Conservation (phyloP, 257 asterid species). For the Oldenlandia corymbosa region DNA sequence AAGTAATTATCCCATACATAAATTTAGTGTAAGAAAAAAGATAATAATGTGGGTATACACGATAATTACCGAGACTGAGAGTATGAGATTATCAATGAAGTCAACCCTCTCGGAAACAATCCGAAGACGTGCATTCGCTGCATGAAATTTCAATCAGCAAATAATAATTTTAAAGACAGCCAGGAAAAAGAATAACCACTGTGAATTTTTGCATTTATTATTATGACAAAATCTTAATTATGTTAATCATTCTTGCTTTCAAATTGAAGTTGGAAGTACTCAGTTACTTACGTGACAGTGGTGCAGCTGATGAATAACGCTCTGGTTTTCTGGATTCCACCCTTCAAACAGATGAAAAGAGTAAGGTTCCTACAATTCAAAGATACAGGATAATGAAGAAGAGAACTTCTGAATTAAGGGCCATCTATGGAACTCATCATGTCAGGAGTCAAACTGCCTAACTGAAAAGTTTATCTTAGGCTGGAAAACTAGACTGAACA, state of each 20-base stretch:
- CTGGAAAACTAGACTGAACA: not conserved
- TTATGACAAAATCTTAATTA: not conserved
- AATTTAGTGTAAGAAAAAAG: not conserved
- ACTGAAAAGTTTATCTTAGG: not conserved
- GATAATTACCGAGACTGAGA: slow-evolving; percentile 75
- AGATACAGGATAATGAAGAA: slow-evolving; percentile 40
- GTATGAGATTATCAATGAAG: slow-evolving; percentile 69
- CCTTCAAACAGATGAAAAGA: slow-evolving; percentile 94
- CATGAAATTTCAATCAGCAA: slow-evolving; percentile 23
- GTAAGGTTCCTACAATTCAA: slow-evolving; percentile 82
- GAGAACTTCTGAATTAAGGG: slow-evolving; percentile 19
- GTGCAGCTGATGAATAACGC: slow-evolving; percentile 99
- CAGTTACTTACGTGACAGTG: slow-evolving; percentile 82
- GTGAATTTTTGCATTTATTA: not conserved
- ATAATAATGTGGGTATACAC: slow-evolving; percentile 6
- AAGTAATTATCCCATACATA: slow-evolving; percentile 20
- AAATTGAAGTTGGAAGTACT: slow-evolving; percentile 7
- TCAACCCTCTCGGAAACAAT: slow-evolving; percentile 99
- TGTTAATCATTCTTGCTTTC: not conserved
- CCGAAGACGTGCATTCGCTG: slow-evolving; percentile 99
- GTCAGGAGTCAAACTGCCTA: slow-evolving; percentile 5
- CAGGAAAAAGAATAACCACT: not conserved
- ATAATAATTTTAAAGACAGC: slow-evolving; percentile 10
- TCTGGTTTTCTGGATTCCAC: slow-evolving; percentile 98
- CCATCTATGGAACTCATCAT: slow-evolving; percentile 3